These are phyloP conservation scores for Kuraishia hungarica DNA, from an alignment of 805 yeast species.

Conservation along the genomic window DNA sequence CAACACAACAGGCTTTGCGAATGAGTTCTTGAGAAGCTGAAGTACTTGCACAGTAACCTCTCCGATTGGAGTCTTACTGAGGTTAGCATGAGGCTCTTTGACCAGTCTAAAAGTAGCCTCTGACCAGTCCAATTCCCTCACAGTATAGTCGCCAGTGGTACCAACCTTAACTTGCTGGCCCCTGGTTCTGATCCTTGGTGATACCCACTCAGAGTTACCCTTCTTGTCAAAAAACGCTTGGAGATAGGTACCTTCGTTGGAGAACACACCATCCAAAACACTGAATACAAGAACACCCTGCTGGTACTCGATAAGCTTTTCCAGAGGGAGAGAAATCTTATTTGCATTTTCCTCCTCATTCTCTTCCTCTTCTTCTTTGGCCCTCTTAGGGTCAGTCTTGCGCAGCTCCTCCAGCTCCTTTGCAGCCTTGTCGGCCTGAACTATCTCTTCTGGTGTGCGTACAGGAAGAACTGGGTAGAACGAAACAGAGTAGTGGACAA, in stretches of 20 bases:
- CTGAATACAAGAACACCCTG: constrained; percentile 75
- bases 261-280: constrained; percentile 48
- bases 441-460: constrained; percentile 38
- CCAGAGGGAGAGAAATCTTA: constrained; percentile 45
- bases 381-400: constrained; percentile 36
- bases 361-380: constrained; percentile 14
- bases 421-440: not conserved
- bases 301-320: constrained; percentile 46
- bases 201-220: constrained; percentile 54
- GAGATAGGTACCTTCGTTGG: constrained; percentile 50
- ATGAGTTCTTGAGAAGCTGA: constrained; percentile 58
- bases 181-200: constrained; percentile 42
- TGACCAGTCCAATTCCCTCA: constrained; percentile 76
- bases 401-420: constrained; percentile 41
- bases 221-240: constrained; percentile 73
- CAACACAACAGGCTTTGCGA: constrained; percentile 48
- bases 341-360: constrained; percentile 26
- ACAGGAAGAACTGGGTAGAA: constrained; percentile 83
- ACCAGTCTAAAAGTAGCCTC: constrained; percentile 52
- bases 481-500: constrained; percentile 60
- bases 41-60: constrained; percentile 59
- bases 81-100: constrained; percentile 43
- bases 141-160: constrained; percentile 59
- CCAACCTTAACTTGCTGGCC: constrained; percentile 19
- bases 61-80: constrained; percentile 49